Conservation (phyloP, 306 rosid genomes). For the Acmispon strigosus region DNA sequence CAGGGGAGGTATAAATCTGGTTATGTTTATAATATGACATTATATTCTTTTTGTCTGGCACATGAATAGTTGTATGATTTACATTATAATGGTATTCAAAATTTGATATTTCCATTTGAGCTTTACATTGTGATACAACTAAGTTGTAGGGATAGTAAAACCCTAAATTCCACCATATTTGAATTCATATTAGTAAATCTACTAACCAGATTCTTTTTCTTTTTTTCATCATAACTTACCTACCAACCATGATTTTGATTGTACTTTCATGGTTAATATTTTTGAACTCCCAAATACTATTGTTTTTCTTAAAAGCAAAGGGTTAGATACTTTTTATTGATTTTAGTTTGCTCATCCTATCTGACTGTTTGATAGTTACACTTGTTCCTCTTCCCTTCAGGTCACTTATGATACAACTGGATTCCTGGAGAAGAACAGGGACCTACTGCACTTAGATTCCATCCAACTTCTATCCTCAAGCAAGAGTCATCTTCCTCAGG, state of each 20-base stretch:
- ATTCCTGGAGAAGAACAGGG: slow-evolving; percentile 97
- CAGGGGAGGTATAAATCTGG: slow-evolving; percentile 85
- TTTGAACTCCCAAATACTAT: neutral
- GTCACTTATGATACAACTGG: slow-evolving; percentile 90
- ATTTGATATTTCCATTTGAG: neutral
- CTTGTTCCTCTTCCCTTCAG: slow-evolving; percentile 44
- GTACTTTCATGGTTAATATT: neutral
- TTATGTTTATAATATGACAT: neutral
- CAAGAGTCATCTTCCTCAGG: slow-evolving; percentile 81
- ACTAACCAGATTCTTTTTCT: neutral
- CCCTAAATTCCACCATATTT: neutral
- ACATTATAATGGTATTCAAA: neutral
- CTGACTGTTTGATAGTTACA: slow-evolving; percentile 37
- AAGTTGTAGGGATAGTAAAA: neutral
- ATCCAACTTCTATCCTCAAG: slow-evolving; percentile 93
- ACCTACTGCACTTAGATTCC: slow-evolving; percentile 84
- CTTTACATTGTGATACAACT: slow-evolving; percentile 3
- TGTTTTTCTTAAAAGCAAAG: slow-evolving; percentile 12
- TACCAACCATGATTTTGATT: slow-evolving; percentile 2
- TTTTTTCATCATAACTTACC: neutral
- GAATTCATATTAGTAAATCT: slow-evolving; percentile 4
- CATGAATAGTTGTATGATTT: neutral
- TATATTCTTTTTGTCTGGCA: neutral
- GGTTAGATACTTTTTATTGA: neutral
- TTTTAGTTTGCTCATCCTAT: slow-evolving; percentile 11